Conservation (phyloP, 2,329 filamentous ascomycete species). For the Cadophora sp. region DNA sequence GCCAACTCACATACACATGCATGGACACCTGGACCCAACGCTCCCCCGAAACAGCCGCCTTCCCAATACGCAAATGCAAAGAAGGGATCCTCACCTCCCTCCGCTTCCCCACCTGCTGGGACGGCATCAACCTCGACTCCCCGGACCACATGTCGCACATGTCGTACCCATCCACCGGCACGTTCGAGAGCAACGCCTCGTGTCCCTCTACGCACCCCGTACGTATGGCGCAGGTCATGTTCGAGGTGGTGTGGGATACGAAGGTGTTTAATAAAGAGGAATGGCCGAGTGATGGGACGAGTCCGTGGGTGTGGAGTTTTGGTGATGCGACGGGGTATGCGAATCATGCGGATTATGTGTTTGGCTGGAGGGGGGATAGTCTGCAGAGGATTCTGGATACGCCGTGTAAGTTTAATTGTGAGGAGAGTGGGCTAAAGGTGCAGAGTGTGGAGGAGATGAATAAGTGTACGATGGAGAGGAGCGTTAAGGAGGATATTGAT, state of each 20-base stretch:
- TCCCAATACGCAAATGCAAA: slow-evolving; percentile 46
- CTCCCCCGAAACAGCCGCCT: slow-evolving; percentile 48
- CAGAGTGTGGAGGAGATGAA: slow-evolving; percentile 55
- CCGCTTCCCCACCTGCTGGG: slow-evolving; percentile 44
- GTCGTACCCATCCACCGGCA: slow-evolving; percentile 5
- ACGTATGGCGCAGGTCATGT: slow-evolving; percentile 12
- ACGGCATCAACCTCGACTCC: slow-evolving; percentile 38
- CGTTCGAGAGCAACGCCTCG: neutral
- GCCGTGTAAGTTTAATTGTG: slow-evolving; percentile 54
- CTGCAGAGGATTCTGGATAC: slow-evolving; percentile 57
- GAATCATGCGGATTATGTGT: slow-evolving; percentile 64
- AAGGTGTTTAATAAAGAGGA: slow-evolving; percentile 8
- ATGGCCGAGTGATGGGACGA: slow-evolving; percentile 19
- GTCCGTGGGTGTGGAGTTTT: slow-evolving; percentile 25
- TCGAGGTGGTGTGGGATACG: slow-evolving; percentile 14
- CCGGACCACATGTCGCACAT: slow-evolving; percentile 30
- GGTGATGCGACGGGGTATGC: slow-evolving; percentile 54
- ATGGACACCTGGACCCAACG: slow-evolving; percentile 49
- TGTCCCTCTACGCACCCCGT: slow-evolving; percentile 13
- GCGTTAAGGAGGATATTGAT: slow-evolving; percentile 56
- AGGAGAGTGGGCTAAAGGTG: slow-evolving; percentile 47
- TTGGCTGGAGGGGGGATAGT: slow-evolving; percentile 58
- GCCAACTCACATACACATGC: slow-evolving; percentile 54
- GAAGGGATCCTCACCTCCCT: slow-evolving; percentile 45
- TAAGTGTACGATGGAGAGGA: slow-evolving; percentile 53